Evolutionary conservation across 345 rosid species (phyloP).

Genomic region (Rhizophora apiculata): DNA sequence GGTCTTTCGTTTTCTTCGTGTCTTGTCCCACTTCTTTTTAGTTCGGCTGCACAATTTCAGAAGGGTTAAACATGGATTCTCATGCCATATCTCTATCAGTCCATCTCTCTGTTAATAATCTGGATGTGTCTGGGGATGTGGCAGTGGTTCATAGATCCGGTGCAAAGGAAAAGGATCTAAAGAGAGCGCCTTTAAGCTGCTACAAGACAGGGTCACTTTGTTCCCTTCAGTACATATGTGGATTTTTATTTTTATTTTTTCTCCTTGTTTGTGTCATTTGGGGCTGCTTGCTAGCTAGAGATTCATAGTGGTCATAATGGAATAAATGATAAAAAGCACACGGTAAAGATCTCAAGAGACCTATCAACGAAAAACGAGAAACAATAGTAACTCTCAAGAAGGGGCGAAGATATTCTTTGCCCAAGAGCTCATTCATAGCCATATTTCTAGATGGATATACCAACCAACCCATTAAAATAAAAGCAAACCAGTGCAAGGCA

Average conservation of each 20-base stretch:
- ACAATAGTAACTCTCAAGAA: not conserved
- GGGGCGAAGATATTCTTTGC: not conserved
- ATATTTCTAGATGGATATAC: too few species aligned
- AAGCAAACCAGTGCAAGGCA: too few species aligned
- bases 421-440: too few species aligned
- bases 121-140: slow-evolving; percentile 10
- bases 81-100: not conserved
- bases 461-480: too few species aligned
- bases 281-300: too few species aligned
- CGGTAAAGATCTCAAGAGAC: not conserved
- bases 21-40: too few species aligned
- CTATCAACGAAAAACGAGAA: not conserved
- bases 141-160: slow-evolving; percentile 39
- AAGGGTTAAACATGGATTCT: not conserved
- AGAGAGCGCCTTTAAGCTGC: slow-evolving; percentile 6
- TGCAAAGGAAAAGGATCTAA: slow-evolving; percentile 27
- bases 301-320: not conserved
- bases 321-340: not conserved
- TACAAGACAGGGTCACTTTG: slow-evolving; percentile 14
- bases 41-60: too few species aligned
- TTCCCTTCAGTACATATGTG: slow-evolving; percentile 12
- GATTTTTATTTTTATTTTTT: not conserved
- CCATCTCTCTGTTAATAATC: too few species aligned
- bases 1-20: too few species aligned
- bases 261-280: too few species aligned